These are phyloP conservation scores for Evansstolkia leycettana DNA, from an alignment of 495 filamentous ascomycete species.

Conservation along the genomic window DNA sequence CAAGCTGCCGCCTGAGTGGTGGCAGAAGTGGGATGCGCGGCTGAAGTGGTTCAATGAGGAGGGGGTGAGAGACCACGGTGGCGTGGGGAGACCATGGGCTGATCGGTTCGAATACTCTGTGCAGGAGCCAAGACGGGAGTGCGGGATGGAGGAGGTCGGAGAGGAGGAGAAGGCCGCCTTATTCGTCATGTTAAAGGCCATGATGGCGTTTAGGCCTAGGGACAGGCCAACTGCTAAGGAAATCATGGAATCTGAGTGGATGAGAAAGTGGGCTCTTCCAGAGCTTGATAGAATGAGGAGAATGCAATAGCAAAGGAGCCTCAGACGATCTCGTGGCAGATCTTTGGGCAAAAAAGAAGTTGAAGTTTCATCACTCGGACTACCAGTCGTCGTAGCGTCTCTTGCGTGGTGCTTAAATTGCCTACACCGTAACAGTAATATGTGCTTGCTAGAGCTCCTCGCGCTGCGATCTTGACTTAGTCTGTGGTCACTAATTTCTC, in stretches of 20 bases:
- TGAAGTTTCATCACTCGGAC: too few species aligned
- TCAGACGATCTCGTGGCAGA: too few species aligned
- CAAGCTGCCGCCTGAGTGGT: conserved; percentile 10
- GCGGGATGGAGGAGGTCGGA: conserved; percentile 33
- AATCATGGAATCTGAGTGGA: conserved; percentile 10
- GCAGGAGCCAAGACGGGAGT: conserved; percentile 14
- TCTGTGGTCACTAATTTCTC: too few species aligned
- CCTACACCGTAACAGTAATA: too few species aligned
- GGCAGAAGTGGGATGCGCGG: conserved; percentile 9
- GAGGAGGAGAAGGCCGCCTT: conserved; percentile 24
- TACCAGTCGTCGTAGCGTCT: too few species aligned
- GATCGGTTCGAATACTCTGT: conserved; percentile 6
- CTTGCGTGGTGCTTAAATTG: too few species aligned
- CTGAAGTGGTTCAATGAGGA: conserved; percentile 7
- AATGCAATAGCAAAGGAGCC: too few species aligned
- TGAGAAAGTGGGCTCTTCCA: conserved; percentile 8
- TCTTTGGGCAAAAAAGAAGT: too few species aligned
- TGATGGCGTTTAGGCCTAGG: conserved; percentile 7
- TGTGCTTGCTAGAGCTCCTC: too few species aligned
- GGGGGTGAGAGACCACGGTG: background rate
- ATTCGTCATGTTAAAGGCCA: conserved; percentile 6
- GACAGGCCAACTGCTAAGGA: conserved; percentile 6
- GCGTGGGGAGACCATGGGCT: conserved; percentile 1
- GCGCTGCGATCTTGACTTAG: too few species aligned
- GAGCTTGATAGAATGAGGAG: conserved; percentile 1